Base-by-base conservation (phyloP, 441 rosid species). In the Macaranga tanarius region DNA sequence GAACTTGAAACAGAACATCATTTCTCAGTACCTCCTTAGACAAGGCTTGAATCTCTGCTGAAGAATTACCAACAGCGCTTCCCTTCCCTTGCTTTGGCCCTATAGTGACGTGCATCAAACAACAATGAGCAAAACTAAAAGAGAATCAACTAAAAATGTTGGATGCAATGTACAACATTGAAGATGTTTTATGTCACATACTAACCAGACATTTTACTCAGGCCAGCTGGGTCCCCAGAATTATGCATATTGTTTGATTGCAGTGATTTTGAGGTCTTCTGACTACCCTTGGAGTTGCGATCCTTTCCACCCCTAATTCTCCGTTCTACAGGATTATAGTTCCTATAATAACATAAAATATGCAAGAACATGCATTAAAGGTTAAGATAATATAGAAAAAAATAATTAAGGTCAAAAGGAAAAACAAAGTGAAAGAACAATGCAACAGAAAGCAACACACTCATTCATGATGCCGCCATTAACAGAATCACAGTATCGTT, bases 391-490 rank as follows among this genome's bases (percentile, higher is more conserved):
- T 67, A 23, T 50, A 45, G 59, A 44, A n/a, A 51, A 34, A 55
- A 19, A 47, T 20, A 60, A 26, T 10, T 11, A 47, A 52, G 50
- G 28, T 22, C 19, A 65, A 59, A 22, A 17, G 19, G 40, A 11
- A 31, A 57, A 59, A 73, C 48, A 38, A 17, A 72, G 62, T 31
- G 8, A 26, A 42, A 31, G 55, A 48, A 56, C n/a, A 10, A 44
- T 9, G 60, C 48, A 73, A 70, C 67, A 65, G 44, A 51, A 47
- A 73, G 47, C 62, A 34, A 57, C 82, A 56, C 86, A 95, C 99
- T 95, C 97, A 44, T 93, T 93, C 97, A 96, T 87, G 54, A 92
- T 90, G 84, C 98, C 99, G 76, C 98, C 99, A 75, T 96, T 96
- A 4, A 92, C 81, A 71, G 98, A 93, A 86, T 96, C 99, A 76